Evolutionary conservation across 768 basidiomycete genomes (phyloP).

Genomic region (Macrolepiota albuminosa): DNA sequence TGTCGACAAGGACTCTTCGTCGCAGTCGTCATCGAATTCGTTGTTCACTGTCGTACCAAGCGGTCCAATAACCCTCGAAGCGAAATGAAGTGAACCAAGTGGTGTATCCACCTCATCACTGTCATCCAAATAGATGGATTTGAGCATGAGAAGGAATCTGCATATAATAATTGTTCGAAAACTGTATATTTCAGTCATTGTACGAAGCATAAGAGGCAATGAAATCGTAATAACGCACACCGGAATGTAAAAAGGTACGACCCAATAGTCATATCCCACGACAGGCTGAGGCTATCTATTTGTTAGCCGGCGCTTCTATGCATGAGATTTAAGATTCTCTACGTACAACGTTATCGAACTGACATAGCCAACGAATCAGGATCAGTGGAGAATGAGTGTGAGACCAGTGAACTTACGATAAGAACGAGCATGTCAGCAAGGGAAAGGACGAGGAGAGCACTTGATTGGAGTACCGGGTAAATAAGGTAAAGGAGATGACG

Average conservation of each 20-base stretch:
- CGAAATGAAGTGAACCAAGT: conserved; percentile 17
- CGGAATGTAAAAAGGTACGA: conserved; percentile 29
- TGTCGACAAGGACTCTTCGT: not conserved
- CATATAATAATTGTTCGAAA: conserved; percentile 31
- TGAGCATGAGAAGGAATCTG: conserved; percentile 26
- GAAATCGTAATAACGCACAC: conserved; percentile 18
- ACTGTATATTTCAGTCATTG: conserved; percentile 6
- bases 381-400: not conserved
- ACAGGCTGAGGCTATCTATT: conserved; percentile 20
- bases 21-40: conserved; percentile 11
- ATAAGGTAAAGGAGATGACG: not conserved
- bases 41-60: conserved; percentile 23
- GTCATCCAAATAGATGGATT: conserved; percentile 21
- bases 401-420: conserved; percentile 17
- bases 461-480: not conserved
- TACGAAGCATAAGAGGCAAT: not conserved
- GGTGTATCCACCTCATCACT: conserved; percentile 9
- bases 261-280: conserved; percentile 29
- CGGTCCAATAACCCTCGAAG: conserved; percentile 21
- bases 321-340: not conserved
- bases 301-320: not conserved
- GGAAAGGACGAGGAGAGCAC: conserved; percentile 25
- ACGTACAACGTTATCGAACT: conserved; percentile 9
- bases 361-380: not conserved
- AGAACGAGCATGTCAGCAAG: conserved; percentile 13